Base-by-base conservation (phyloP, 2,329 filamentous ascomycete species). In the Paraphaeosphaeria minitans region DNA sequence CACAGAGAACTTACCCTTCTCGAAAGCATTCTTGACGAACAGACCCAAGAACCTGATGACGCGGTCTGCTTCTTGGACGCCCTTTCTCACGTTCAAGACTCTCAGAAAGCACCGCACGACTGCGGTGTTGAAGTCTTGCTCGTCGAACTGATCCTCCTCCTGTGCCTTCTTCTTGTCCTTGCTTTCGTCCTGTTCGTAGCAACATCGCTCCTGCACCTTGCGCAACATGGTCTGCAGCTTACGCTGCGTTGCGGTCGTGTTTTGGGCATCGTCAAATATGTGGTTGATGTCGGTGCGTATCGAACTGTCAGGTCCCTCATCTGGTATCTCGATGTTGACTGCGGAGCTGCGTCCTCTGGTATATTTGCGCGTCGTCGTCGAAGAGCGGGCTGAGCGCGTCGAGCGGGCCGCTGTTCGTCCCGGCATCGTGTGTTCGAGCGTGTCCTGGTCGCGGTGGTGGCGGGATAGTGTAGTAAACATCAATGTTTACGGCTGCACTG, bases 121-220 rank as follows among this genome's bases (percentile, higher is more conserved):
- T 75, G 99, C 94, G 29, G 83, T 80, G 70, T 95, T 96, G 80
- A 99, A 98, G 58, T 95, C 89, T 50, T 89, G 85, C 75, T 96
- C 93, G 46, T 92, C 88, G 62, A 93, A 91, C 12, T 92, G 89
- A 65, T 88, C 85, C 12, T 84, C 80, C 12, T 81, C 77, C 3
- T 71, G 61, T 16, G 33, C 60, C 66, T 78, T 83, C 52, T 66
- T 69, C 61, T 66, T 69, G 60, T 72, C 70, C 70, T 83, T 85
- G 27, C 79, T 78, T 24, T 77, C 77, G 39, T 78, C 76, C 1
- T 80, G 78, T 60, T 87, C 84, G 53, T 84, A 86, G 63, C 83
- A 85, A 79, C 92, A 97, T 39, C 89, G 83, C 74, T 97, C 94
- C 71, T 98, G 94, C 45, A 97, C 85, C 78, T 97, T 97, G 63